These are phyloP conservation scores for Pseudozyma pruni DNA, from an alignment of 1,284 basidiomycete species.

Conservation along the genomic window DNA sequence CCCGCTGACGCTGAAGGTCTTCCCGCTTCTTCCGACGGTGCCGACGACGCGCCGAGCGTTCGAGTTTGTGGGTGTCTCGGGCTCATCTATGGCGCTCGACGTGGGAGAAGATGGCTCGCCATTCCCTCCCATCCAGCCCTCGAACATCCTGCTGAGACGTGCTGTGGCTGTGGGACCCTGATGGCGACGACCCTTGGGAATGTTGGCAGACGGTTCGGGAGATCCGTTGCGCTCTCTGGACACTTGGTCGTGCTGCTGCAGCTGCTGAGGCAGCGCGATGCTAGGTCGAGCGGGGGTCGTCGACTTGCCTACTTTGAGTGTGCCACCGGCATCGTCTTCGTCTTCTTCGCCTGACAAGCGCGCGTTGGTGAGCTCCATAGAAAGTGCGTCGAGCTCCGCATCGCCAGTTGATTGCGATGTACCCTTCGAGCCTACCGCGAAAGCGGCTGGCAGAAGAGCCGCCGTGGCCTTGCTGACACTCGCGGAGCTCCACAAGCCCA, in stretches of 20 bases:
- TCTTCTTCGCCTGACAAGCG: conserved; percentile 21
- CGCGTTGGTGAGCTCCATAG: conserved; percentile 21
- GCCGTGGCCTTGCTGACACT: conserved; percentile 46
- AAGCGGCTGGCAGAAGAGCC: conserved; percentile 23
- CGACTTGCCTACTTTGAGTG: conserved; percentile 42
- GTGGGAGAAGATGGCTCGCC: conserved; percentile 30
- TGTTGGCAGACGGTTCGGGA: conserved; percentile 10
- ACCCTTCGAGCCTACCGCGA: conserved; percentile 9
- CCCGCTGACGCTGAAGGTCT: conserved; percentile 54
- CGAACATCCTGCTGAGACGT: conserved; percentile 58
- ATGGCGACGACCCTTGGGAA: conserved; percentile 32
- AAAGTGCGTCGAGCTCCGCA: conserved; percentile 44
- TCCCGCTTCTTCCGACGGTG: conserved; percentile 37
- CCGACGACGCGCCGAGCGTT: conserved; percentile 17
- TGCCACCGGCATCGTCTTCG: conserved; percentile 32
- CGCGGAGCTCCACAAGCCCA: conserved; percentile 45
- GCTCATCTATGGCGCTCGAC: conserved; percentile 10
- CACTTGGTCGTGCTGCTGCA: not conserved
- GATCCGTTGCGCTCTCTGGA: not conserved
- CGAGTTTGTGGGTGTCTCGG: conserved; percentile 33
- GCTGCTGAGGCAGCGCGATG: not conserved
- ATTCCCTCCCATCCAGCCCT: conserved; percentile 53
- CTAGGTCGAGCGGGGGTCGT: conserved; percentile 10
- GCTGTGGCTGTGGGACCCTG: conserved; percentile 47
- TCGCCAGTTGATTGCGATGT: conserved; percentile 36